Evolutionary conservation across 1,139 yeast genomes (phyloP).

Genomic region (Sugiyamaella japonica): DNA sequence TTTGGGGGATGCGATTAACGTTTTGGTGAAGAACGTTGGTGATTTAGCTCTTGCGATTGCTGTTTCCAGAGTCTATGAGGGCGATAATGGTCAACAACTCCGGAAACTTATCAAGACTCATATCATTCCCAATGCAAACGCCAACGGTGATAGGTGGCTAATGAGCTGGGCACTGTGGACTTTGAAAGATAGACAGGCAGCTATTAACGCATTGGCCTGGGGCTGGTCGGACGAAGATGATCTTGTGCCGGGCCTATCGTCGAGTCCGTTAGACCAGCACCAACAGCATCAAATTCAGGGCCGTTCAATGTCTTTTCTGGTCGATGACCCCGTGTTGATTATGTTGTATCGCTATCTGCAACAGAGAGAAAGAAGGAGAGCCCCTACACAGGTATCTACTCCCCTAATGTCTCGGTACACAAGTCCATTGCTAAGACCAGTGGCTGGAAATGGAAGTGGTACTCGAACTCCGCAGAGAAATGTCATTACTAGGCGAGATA

Average conservation of each 20-base stretch:
- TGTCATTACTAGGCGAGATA: slow-evolving; percentile 14
- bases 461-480: slow-evolving; percentile 11
- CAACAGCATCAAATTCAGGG: slow-evolving; percentile 34
- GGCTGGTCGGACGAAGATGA: slow-evolving; percentile 10
- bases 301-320: slow-evolving; percentile 50
- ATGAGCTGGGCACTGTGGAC: slow-evolving; percentile 83
- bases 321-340: slow-evolving; percentile 80
- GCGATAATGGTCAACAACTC: slow-evolving; percentile 55
- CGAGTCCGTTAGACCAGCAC: slow-evolving; percentile 24
- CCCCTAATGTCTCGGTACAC: slow-evolving; percentile 5
- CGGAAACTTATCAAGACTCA: slow-evolving; percentile 51
- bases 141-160: slow-evolving; percentile 76
- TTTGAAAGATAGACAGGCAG: slow-evolving; percentile 35
- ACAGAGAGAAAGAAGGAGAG: slow-evolving; percentile 38
- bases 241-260: not conserved
- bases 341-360: slow-evolving; percentile 65
- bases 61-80: slow-evolving; percentile 71
- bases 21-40: slow-evolving; percentile 61
- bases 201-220: slow-evolving; percentile 33
- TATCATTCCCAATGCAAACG: slow-evolving; percentile 58
- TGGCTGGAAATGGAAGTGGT: slow-evolving; percentile 6
- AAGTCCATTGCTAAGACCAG: slow-evolving; percentile 3
- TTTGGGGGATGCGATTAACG: slow-evolving; percentile 73
- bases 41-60: slow-evolving; percentile 77
- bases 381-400: slow-evolving; percentile 10